Evolutionary conservation across 371 early-diverging fungal species (phyloP).

Genomic region (Circinella umbellata): DNA sequence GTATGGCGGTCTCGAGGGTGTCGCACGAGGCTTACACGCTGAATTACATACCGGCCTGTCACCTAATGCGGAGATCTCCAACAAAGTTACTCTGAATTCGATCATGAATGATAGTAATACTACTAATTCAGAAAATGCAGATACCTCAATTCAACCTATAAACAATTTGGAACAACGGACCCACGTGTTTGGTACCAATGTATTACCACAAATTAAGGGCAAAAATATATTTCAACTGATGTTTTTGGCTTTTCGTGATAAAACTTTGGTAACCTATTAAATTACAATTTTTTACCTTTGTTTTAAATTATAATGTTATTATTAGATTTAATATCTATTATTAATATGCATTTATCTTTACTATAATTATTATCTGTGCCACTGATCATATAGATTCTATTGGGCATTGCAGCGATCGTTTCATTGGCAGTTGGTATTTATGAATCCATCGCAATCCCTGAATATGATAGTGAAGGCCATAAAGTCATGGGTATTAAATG

Average conservation of each 20-base stretch:
- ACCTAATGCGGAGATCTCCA: constrained; percentile 21
- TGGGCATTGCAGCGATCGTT: constrained; percentile 82
- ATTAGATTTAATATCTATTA: too few species aligned
- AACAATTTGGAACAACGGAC: constrained; percentile 18
- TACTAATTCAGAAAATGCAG: constrained; percentile 1
- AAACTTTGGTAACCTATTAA: constrained; percentile 63
- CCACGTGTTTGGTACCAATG: constrained; percentile 64
- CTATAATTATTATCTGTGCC: too few species aligned
- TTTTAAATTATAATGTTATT: too few species aligned
- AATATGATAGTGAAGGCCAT: constrained; percentile 35
- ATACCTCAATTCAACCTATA: constrained; percentile 3
- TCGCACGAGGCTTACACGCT: constrained; percentile 61
- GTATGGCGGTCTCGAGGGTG: constrained; percentile 55
- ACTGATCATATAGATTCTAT: constrained; percentile 54
- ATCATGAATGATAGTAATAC: constrained; percentile 8
- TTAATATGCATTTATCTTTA: too few species aligned
- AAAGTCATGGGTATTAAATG: constrained; percentile 62
- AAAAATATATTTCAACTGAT: constrained; percentile 71
- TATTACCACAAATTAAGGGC: constrained; percentile 64
- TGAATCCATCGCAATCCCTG: constrained; percentile 66
- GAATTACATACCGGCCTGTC: constrained; percentile 53
- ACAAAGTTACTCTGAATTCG: constrained; percentile 25
- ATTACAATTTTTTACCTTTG: too few species aligned
- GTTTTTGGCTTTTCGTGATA: constrained; percentile 83
- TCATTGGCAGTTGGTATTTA: constrained; percentile 88